Evolutionary conservation across 2,329 filamentous ascomycete species (phyloP).

Genomic region (Penicillium sp.): DNA sequence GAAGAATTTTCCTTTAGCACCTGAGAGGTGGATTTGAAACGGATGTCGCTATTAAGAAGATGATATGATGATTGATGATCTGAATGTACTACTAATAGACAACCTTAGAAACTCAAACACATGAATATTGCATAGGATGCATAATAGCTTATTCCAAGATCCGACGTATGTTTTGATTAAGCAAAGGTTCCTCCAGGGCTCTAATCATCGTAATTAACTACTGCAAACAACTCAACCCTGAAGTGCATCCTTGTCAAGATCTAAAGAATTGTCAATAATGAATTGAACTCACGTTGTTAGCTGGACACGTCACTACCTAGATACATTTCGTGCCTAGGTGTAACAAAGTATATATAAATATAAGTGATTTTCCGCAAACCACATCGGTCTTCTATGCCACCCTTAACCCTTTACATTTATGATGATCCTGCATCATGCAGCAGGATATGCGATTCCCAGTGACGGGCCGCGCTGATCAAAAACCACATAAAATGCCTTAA

Average conservation of each 20-base stretch:
- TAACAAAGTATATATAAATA: too few relatives aligned
- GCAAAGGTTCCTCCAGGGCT: too few relatives aligned
- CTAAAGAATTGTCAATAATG: too few relatives aligned
- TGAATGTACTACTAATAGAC: background rate
- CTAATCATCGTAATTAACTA: too few relatives aligned
- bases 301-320: too few relatives aligned
- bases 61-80: background rate
- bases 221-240: too few relatives aligned
- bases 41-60: background rate
- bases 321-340: too few relatives aligned
- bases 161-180: too few relatives aligned
- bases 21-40: background rate
- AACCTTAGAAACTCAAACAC: background rate
- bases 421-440: constrained; percentile 14
- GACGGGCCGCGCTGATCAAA: constrained; percentile 54
- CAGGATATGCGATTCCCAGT: constrained; percentile 53
- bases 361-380: background rate
- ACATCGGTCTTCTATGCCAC: background rate
- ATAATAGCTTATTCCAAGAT: too few relatives aligned
- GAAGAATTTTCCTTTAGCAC: background rate
- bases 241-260: too few relatives aligned
- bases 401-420: background rate
- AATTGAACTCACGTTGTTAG: too few relatives aligned
- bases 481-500: constrained; percentile 61
- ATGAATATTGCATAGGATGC: background rate